Evolutionary conservation across 805 yeast species (phyloP).

Genomic region (Ogataea corticis): DNA sequence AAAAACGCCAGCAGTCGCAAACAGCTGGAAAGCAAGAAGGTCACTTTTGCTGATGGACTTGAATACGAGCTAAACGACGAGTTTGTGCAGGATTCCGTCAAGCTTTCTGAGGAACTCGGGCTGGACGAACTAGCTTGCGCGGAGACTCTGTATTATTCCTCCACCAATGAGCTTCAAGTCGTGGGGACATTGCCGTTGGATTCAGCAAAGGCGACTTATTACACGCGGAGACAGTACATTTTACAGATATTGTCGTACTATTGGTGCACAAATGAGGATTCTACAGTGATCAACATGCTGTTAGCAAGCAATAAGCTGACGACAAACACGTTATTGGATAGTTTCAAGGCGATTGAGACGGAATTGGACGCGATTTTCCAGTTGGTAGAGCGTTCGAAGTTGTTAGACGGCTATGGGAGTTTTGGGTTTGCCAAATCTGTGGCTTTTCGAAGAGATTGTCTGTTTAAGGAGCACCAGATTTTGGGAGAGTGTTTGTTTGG

Average conservation of each 20-base stretch:
- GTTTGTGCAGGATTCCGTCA: constrained; percentile 60
- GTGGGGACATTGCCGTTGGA: constrained; percentile 54
- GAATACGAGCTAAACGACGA: constrained; percentile 63
- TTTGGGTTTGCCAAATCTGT: constrained; percentile 48
- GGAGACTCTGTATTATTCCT: constrained; percentile 58
- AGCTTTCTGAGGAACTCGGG: constrained; percentile 62
- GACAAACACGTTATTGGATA: constrained; percentile 45
- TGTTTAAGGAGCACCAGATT: constrained; percentile 67
- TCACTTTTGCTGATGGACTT: constrained; percentile 54
- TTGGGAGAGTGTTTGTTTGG: constrained; percentile 67
- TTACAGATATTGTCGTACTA: constrained; percentile 59
- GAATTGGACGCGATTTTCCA: constrained; percentile 57
- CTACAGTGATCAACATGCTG: not conserved
- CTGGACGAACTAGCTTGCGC: constrained; percentile 79
- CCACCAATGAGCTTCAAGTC: constrained; percentile 32
- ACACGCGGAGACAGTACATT: constrained; percentile 69
- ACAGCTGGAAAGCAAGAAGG: constrained; percentile 45
- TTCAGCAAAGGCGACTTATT: constrained; percentile 67
- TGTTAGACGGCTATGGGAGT: constrained; percentile 51
- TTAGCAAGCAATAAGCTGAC: constrained; percentile 6
- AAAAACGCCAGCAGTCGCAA: constrained; percentile 50
- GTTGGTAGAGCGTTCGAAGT: constrained; percentile 48
- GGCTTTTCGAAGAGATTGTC: constrained; percentile 59
- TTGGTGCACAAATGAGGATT: constrained; percentile 24
- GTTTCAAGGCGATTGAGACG: constrained; percentile 60